Evolutionary conservation across 495 filamentous ascomycete species (phyloP), one percentile per base, ranked within the genome.

Genomic region (Trichoderma erinaceum): DNA sequence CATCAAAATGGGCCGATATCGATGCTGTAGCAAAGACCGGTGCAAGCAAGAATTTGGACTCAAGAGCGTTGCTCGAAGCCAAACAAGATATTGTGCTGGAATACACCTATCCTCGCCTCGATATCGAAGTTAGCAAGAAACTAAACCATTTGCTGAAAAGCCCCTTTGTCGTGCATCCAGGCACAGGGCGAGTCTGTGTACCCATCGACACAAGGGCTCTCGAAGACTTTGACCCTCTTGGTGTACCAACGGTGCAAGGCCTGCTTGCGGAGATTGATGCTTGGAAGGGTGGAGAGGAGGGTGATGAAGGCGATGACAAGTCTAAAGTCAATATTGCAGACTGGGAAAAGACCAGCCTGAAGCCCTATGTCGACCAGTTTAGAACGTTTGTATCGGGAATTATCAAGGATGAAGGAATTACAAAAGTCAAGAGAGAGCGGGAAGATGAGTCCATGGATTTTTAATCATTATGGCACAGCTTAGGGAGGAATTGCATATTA

Each of bases 61-160:
- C 86, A 3, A 79, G 81, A 64, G 83, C 86, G 3, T 83, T 98
- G 29, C 82, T 87, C n/a, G 91, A 97, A 68, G 91, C 90, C 29
- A 97, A 96, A 78, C 91, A 96, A 71, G 95, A 98, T 73, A 88
- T 98, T 58, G 87, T 97, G 16, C 84, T 99, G 32, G 96, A 98
- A 78, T 97, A 98, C 78, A 97, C 95, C 5, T 99, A 99, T 76
- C 96, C 95, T n/a, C 88, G 95, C 12, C 88, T 99, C 65, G 95
- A 99, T 82, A 91, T 92, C 67, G 92, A 97, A 71, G 95, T 99
- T 72, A 92, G 90, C 73, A 97, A 97, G 80, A 96, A 97, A 74
- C 87, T 96, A 75, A 98, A 96, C 80, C 95, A 99, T 84, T 85
- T 99, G 81, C 85, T 99, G 61, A 99, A 99, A 74, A 91, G 87